Conservation (phyloP, 768 basidiomycete genomes). For the Suillus clintonianus region DNA sequence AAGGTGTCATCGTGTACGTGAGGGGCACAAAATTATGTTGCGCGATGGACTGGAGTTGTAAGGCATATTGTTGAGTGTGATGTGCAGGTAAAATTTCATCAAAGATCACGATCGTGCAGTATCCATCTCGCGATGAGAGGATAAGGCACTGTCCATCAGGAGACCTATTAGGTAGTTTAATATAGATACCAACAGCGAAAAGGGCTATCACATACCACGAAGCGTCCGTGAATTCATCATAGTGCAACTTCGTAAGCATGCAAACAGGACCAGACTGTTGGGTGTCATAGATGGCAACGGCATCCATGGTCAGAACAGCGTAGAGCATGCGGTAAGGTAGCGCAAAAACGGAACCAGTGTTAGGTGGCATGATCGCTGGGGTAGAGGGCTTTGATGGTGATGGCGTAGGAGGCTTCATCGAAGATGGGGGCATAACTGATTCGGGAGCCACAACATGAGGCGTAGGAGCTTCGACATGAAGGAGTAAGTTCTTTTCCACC, state of each 20-base stretch:
- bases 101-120: conserved; percentile 93
- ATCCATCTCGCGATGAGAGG: conserved; percentile 92
- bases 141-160: conserved; percentile 93
- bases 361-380: conserved; percentile 43
- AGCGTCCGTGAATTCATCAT: conserved; percentile 97
- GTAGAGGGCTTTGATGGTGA: conserved; percentile 19
- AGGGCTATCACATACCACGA: conserved; percentile 68
- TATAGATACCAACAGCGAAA: conserved; percentile 2
- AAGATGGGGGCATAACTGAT: conserved; percentile 9
- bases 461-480: conserved; percentile 2
- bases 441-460: conserved; percentile 4
- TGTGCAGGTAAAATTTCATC: conserved; percentile 90
- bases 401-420: conserved; percentile 14
- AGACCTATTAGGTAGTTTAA: conserved; percentile 61
- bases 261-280: conserved; percentile 93
- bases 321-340: conserved; percentile 94
- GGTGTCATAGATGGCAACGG: conserved; percentile 93
- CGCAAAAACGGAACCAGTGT: conserved; percentile 70
- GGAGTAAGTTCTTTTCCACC: neutral
- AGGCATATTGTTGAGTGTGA: conserved; percentile 87
- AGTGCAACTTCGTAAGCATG: conserved; percentile 91
- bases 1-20: conserved; percentile 37
- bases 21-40: conserved; percentile 77
- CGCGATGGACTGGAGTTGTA: conserved; percentile 90
- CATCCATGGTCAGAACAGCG: conserved; percentile 96